Evolutionary conservation across 345 rosid species (phyloP).

Genomic region (Firmiana major): DNA sequence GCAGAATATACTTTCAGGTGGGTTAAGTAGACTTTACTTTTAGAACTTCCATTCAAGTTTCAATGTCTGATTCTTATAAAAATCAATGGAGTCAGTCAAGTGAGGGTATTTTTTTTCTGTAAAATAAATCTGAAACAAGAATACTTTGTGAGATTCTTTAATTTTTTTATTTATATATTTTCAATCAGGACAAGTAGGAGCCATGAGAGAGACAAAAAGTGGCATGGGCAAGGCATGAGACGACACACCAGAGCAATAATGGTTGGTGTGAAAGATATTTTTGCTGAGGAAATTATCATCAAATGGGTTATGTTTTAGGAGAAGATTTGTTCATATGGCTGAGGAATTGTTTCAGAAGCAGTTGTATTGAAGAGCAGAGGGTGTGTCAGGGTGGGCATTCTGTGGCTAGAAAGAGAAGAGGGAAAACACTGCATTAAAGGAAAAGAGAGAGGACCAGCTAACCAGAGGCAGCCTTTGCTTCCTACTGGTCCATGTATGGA

Average conservation of each 20-base stretch:
- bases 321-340: conserved; percentile 10
- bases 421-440: conserved; percentile 11
- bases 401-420: conserved; percentile 23
- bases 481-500: conserved; percentile 20
- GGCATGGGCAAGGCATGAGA: neutral
- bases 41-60: neutral
- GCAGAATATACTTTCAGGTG: neutral
- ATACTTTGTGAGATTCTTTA: neutral
- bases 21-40: neutral
- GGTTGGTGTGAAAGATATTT: conserved; percentile 14
- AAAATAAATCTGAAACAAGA: neutral
- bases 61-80: neutral
- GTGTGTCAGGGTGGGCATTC: neutral
- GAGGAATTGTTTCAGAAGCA: conserved; percentile 3
- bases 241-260: neutral
- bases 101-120: neutral
- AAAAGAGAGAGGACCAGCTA: conserved; percentile 24
- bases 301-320: conserved; percentile 17
- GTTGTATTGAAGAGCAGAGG: neutral
- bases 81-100: neutral
- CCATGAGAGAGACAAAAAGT: conserved; percentile 1
- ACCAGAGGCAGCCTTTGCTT: conserved; percentile 14
- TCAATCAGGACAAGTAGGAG: conserved; percentile 13
- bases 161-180: neutral
- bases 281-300: conserved; percentile 10